These are phyloP conservation scores for Trichosporon coremiiforme DNA, from an alignment of 1,284 basidiomycete species.

Conservation along the genomic window DNA sequence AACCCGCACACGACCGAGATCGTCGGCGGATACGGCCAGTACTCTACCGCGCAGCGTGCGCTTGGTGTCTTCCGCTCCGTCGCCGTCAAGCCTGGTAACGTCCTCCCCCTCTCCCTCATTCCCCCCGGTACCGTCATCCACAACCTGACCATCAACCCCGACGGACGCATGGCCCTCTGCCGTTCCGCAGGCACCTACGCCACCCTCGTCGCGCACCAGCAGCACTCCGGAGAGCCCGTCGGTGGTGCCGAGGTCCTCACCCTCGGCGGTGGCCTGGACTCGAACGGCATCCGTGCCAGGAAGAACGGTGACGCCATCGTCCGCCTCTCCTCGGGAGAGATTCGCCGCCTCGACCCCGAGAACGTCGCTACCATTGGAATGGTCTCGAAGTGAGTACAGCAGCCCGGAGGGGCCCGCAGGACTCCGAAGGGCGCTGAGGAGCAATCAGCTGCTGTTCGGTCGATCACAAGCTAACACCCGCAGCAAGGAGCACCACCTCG, in stretches of 20 bases:
- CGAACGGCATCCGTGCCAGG: slow-evolving; percentile 34
- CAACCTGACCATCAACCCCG: slow-evolving; percentile 74
- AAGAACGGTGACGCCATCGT: slow-evolving; percentile 63
- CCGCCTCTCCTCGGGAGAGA: slow-evolving; percentile 87
- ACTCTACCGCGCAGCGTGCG: slow-evolving; percentile 57
- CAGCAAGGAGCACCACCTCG: slow-evolving; percentile 77
- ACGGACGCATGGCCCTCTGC: slow-evolving; percentile 78
- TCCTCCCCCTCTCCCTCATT: slow-evolving; percentile 86
- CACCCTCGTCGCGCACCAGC: slow-evolving; percentile 71
- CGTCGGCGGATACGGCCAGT: slow-evolving; percentile 53
- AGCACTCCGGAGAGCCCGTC: slow-evolving; percentile 57
- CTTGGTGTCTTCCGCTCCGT: slow-evolving; percentile 82
- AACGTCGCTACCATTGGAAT: slow-evolving; percentile 88
- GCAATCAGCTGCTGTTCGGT: too few species aligned
- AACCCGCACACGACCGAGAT: slow-evolving; percentile 57
- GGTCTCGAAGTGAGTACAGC: slow-evolving; percentile 78
- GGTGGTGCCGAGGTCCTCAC: slow-evolving; percentile 48
- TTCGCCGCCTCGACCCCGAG: slow-evolving; percentile 77
- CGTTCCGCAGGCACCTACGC: slow-evolving; percentile 87
- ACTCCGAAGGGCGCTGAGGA: too few species aligned
- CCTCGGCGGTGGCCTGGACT: slow-evolving; percentile 41
- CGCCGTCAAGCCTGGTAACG: slow-evolving; percentile 89
- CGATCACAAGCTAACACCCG: neutral
- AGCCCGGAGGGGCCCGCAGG: too few species aligned
- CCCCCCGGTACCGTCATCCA: slow-evolving; percentile 91